Evolutionary conservation across 2,329 filamentous ascomycete genomes (phyloP), one percentile per base, ranked within the genome.

Genomic region (Apiospora marii): DNA sequence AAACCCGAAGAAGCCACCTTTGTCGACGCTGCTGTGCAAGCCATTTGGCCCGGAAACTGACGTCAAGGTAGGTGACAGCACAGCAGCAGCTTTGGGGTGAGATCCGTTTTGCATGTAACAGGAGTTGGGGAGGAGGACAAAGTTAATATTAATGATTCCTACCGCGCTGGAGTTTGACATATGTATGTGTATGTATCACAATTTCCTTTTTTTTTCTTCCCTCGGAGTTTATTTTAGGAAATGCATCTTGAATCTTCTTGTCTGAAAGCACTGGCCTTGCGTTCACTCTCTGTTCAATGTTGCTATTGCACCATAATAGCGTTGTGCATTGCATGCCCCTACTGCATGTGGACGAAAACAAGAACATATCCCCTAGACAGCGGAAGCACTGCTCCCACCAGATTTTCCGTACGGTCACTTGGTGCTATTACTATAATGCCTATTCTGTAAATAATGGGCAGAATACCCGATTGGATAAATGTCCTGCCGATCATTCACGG

Each of bases 201-300:
- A 10, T 41, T 64, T 41, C 34, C 19, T 41, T 64, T 64, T 64
- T 41, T 19, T 14, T 41, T 64, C 41, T 64, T 34, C 14, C 19
- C 58, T 30, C 24, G 14, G 34, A 30, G n/a, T 41, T 64, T 64
- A 64, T 64, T 64, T 41, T 41, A 64, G 22, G 58, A 64, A 37
- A 61, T 37, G 16, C 41, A 41, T 64, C 19, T 41, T 41, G 30
- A 41, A 64, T 37, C 22, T 19, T 64, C 19, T 37, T 64, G 58
- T 64, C 58, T 64, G 34, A 64, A 41, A 64, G 58, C 58, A 64
- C 58, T 64, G 30, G 58, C 58, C 58, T 41, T n/a, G 34, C 22
- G 58, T 41, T 41, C 58, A 64, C 34, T 22, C 34, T 8, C 58
- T 41, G 22, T 30, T 30, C 27, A 30, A 30, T 30, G 27, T n/a